Evolutionary conservation across 2,329 filamentous ascomycete species (phyloP).

Genomic region (Diaporthe longicolla): DNA sequence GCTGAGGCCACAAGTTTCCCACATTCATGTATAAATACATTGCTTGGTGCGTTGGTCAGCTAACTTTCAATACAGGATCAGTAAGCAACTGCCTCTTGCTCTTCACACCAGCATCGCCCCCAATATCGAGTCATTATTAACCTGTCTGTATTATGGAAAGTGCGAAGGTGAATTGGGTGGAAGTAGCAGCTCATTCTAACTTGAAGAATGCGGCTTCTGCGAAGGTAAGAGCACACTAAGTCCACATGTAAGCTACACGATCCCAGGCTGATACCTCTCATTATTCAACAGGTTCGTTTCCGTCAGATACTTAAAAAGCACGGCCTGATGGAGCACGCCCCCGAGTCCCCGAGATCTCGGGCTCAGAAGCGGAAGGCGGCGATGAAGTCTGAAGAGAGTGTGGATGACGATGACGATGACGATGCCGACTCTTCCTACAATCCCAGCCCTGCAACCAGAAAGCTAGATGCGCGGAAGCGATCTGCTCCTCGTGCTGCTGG

Average conservation of each 20-base stretch:
- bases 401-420: constrained; percentile 2
- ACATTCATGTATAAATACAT: not conserved
- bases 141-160: not conserved
- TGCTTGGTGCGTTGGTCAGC: not conserved
- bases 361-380: constrained; percentile 4
- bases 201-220: constrained; percentile 36
- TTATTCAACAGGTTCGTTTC: constrained; percentile 30
- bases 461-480: constrained; percentile 24
- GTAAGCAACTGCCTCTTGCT: not conserved
- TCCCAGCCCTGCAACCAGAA: not conserved
- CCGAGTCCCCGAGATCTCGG: not conserved
- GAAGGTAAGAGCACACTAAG: constrained; percentile 22
- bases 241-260: not conserved
- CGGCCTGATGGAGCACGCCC: not conserved
- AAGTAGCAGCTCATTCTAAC: constrained; percentile 34
- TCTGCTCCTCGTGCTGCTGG: not conserved
- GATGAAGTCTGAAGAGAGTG: not conserved
- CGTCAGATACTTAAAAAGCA: constrained; percentile 39
- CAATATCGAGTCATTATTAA: not conserved
- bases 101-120: not conserved
- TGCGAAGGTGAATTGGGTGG: constrained; percentile 8
- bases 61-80: not conserved
- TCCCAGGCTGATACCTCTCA: not conserved
- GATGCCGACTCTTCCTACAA: constrained; percentile 7
- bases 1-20: not conserved